Evolutionary conservation across 2,329 filamentous ascomycete species (phyloP), one percentile per base, ranked within the genome.

Genomic region (Geosmithia putterillii): DNA sequence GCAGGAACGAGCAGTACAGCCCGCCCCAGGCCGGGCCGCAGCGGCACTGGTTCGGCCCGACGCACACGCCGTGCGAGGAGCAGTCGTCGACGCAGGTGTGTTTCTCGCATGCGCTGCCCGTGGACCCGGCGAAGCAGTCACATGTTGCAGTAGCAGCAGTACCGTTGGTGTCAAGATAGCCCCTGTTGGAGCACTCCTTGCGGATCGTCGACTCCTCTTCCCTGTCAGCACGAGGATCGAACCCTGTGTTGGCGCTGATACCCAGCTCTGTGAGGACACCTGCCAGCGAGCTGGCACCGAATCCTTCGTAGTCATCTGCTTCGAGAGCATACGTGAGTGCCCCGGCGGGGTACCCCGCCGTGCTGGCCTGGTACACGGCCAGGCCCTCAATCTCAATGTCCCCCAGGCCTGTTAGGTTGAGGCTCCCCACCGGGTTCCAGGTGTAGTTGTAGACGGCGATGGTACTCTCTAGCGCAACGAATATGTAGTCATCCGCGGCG

Each of bases 1-100:
- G 52, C 17, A 68, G 55, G 47, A 69, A 70, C 3, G 62, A 62
- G 51, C 67, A 72, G 44, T 66, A 60, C 1, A 68, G 54, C 0
- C 67, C 67, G 3, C 64, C 65, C 65, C 64, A 71, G 17, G 62
- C 61, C 3, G 55, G 48, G 1, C 62, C 54, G 23, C 68, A 71
- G 19, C 55, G 47, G 46, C 67, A 71, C 3, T 51, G 46, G 22
- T 69, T 65, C 1, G 67, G 58, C 1, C 64, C 64, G 4, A 64
- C 50, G 35, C 67, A 71, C 9, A 52, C 54, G 1, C 66, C 67
- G 32, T 61, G 62, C 1, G 56, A 57, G 4, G 63, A 66, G 50
- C 67, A 71, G 47, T 62, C 51, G 28, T 66, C 54, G 2, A 50
- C 53, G 45, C 67, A 71, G 2, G 57, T 61, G 42, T 64, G 56